Percentiles rank a stretch among this genome's conserved stretches.
Evolutionary conservation across 2,329 filamentous ascomycete genomes (phyloP).

Genomic region (Onygenales sp.): DNA sequence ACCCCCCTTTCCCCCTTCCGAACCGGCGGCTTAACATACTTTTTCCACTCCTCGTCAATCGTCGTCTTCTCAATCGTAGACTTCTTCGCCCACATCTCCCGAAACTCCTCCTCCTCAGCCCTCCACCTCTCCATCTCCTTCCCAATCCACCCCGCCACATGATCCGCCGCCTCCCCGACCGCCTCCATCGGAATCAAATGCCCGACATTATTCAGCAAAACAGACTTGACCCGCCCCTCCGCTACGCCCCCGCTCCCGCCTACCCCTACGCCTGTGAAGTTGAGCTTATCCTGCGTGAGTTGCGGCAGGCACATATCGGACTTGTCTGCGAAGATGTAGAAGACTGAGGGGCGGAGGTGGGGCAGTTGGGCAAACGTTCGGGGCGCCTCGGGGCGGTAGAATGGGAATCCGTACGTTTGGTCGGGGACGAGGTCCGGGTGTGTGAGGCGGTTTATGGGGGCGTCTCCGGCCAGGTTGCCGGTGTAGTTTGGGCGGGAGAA

Average conservation of each 20-base stretch:
- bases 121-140: conserved; percentile 50
- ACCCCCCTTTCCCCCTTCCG: neutral
- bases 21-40: conserved; percentile 24
- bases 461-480: conserved; percentile 42
- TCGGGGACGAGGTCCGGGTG: conserved; percentile 36
- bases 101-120: conserved; percentile 47
- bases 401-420: conserved; percentile 24
- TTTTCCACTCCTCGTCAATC: conserved; percentile 46
- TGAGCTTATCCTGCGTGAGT: conserved; percentile 32
- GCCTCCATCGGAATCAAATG: conserved; percentile 81
- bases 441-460: conserved; percentile 31
- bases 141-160: conserved; percentile 48
- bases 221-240: conserved; percentile 58
- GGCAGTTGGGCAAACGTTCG: conserved; percentile 31
- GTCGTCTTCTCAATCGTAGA: conserved; percentile 46
- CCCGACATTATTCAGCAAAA: conserved; percentile 56
- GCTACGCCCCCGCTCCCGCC: conserved; percentile 45
- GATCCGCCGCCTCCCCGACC: conserved; percentile 55
- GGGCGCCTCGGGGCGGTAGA: conserved; percentile 35
- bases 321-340: conserved; percentile 37
- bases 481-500: conserved; percentile 44
- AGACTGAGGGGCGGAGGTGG: conserved; percentile 34
- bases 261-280: conserved; percentile 28
- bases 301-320: conserved; percentile 32
- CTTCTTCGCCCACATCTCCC: conserved; percentile 44